phyloP scores from a whole-genome alignment of 2,329 filamentous ascomycete species.

The Aspergillus neoniger region DNA sequence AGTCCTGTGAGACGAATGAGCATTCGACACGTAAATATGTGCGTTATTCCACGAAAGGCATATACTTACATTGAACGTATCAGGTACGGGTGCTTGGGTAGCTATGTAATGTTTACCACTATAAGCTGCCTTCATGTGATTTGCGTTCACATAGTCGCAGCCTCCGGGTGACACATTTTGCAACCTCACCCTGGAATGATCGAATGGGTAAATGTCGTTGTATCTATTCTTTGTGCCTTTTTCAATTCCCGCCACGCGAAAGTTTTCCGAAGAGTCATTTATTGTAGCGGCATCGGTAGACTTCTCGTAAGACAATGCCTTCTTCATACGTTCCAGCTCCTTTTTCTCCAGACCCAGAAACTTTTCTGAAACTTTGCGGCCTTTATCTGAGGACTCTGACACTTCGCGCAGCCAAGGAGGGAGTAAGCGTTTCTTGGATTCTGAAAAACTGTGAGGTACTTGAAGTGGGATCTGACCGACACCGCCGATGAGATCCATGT shows the following conservation, averaged over 20 bases:
- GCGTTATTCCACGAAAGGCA: neutral
- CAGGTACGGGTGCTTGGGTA: constrained; percentile 87
- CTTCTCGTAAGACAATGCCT: constrained; percentile 67
- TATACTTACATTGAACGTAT: constrained; percentile 77
- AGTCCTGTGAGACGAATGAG: constrained; percentile 64
- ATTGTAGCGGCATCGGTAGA: constrained; percentile 53
- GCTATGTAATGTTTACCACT: constrained; percentile 95
- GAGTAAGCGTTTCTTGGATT: constrained; percentile 54
- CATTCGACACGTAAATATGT: neutral
- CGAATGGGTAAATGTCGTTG: constrained; percentile 96
- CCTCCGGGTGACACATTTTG: constrained; percentile 64
- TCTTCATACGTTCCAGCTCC: constrained; percentile 90
- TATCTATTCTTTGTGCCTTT: constrained; percentile 95
- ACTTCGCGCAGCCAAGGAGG: constrained; percentile 78
- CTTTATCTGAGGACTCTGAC: constrained; percentile 67
- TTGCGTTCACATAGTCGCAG: constrained; percentile 97
- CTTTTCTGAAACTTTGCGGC: constrained; percentile 76
- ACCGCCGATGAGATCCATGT: constrained; percentile 90
- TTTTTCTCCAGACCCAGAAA: constrained; percentile 82
- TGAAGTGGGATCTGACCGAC: constrained; percentile 76
- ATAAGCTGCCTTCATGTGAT: constrained; percentile 74
- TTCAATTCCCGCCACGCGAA: constrained; percentile 88
- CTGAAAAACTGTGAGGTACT: constrained; percentile 56
- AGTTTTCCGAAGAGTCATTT: constrained; percentile 45
- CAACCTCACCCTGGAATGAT: constrained; percentile 84